Evolutionary conservation across 2,329 filamentous ascomycete genomes (phyloP).

Genomic region (Cylindrodendrum hubeiense): DNA sequence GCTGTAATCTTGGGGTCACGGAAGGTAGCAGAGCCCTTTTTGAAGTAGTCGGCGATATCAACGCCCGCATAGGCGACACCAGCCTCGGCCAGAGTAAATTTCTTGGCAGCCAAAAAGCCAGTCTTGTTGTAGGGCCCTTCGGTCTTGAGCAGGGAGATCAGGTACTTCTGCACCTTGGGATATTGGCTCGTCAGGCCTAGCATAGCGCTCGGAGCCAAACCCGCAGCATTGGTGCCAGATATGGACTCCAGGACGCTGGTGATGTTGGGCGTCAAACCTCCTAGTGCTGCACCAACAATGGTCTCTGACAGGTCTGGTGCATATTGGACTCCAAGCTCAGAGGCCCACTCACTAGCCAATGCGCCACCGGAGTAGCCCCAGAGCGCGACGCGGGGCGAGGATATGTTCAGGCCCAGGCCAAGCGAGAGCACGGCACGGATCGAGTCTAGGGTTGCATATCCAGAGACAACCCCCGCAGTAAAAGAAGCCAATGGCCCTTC

Average conservation of each 20-base stretch:
- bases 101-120: constrained; percentile 35
- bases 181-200: constrained; percentile 40
- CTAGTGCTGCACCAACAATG: constrained; percentile 62
- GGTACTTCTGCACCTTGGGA: constrained; percentile 29
- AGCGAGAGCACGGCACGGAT: constrained; percentile 56
- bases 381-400: constrained; percentile 51
- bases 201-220: constrained; percentile 34
- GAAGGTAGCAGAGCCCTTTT: constrained; percentile 13
- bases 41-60: constrained; percentile 35
- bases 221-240: constrained; percentile 43
- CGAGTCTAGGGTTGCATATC: constrained; percentile 59
- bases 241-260: constrained; percentile 50
- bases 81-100: constrained; percentile 22
- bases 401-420: constrained; percentile 46
- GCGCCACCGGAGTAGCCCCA: constrained; percentile 71
- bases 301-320: constrained; percentile 60
- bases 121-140: constrained; percentile 34
- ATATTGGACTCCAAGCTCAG: constrained; percentile 64
- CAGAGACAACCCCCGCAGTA: constrained; percentile 56
- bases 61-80: constrained; percentile 23
- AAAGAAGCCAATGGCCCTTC: constrained; percentile 60
- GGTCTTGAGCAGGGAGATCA: constrained; percentile 36
- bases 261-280: constrained; percentile 59
- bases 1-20: constrained; percentile 17
- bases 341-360: constrained; percentile 64